Evolutionary conservation across 495 filamentous ascomycete genomes (phyloP), one percentile per base, ranked within the genome.

Genomic region (Xylaria nigripes): DNA sequence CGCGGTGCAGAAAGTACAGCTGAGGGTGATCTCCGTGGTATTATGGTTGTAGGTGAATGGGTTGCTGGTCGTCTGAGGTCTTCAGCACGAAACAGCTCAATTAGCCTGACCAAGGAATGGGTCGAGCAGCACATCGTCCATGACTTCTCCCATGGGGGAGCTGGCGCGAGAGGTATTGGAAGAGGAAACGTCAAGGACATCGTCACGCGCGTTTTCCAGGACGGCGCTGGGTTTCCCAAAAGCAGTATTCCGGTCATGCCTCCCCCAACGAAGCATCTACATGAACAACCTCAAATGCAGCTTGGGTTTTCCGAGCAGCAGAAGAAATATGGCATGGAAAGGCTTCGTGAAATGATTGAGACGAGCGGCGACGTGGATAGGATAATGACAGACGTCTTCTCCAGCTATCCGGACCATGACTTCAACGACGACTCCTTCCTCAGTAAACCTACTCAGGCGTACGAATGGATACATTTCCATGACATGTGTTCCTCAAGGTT

Each of bases 11-110:
- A 67, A 64, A 72, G 85, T 46, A 86, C 84, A 43, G 83, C 83
- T 10, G 90, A 95, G 62, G 93, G 93, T 34, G 93, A 98, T 67
- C 85, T 98, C 30, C 81, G 93, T 58, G 88, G 90, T 21, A 80
- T 96, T 24, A 86, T 98, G 75, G 93, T 98, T 8, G 87, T 92
- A 7, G 89, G 87, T 24, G 91, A 98, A 76, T 96, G 91, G 89
- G 87, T 93, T 40, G 92, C 93, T 29, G 79, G 85, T 25, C 89
- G 89, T 60, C 70, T 96, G 30, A 78, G 81, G 56, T 81, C 86
- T 13, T 75, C 72, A 6, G 59, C 66, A 6, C 52, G 63, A 45
- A 54, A 59, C 53, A 49, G 54, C 59, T 45, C 67, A 9, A 55
- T 64, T 54, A 44, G 75, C 54, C 67, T 98, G 45, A 96, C 90